Base-by-base conservation (phyloP, 352 stramenopile species). In the Pythium aquatile region DNA sequence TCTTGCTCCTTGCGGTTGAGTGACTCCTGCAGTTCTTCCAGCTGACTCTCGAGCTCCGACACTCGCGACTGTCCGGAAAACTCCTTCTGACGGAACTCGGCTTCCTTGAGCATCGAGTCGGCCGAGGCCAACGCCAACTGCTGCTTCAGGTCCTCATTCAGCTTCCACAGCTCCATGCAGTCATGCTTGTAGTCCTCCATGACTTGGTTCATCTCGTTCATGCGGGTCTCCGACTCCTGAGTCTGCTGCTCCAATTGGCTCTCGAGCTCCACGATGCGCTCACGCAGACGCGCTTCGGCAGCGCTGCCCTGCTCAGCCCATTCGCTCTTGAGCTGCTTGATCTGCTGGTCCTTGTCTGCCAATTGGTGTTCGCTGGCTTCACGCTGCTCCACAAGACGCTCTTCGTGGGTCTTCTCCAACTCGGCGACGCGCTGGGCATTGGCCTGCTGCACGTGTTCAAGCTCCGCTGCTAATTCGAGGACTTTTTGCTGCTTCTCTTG, bases 161-260 rank as follows among this genome's bases (percentile, higher is more conserved):
- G 64, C 40, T 90, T 83, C 84, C 84, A 93, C 37, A 93, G 62
- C 65, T 90, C 76, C 40, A 86, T 78, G 24, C 84, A 93, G 58
- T 93, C 84, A 54, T 91, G 77, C 55, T 90, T 92, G 66, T 89
- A 94, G 57, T 91, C 81, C 24, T 87, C 81, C 42, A 88, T 68
- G 28, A 85, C 77, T 48, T 86, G 79, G 16, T 66, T 78, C 63
- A 77, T 75, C 28, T 74, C 61, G 14, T 60, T 53, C 20, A 76
- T 68, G 33, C 56, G 55, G 1, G 30, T 33, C 16, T 81, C 73
- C 13, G 69, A 70, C 10, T 73, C 65, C 10, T 68, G 37, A 7
- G 62, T 48, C 26, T 85, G 72, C 26, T 64, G 58, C 48, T 85
- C 74, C 4, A 72, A 55, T 32, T 85, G 72, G 9, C 39, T 62